Conservation (phyloP, 106 monocot species). For the Iris macrosiphon region DNA sequence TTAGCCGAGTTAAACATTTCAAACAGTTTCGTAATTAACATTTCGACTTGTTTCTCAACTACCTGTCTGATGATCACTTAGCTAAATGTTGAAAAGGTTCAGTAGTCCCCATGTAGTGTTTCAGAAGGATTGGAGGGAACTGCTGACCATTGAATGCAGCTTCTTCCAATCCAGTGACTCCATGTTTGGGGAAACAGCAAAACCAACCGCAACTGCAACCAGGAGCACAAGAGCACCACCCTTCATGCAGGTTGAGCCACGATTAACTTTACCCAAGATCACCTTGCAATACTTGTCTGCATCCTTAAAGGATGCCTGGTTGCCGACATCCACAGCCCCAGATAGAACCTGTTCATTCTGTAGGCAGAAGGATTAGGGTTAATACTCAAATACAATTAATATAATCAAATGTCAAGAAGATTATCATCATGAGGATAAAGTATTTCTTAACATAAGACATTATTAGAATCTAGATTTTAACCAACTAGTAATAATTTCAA, state of each 20-base stretch:
- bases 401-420: no score
- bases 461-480: no score
- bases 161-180: conserved; percentile 36
- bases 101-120: background rate
- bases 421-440: no score
- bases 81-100: background rate
- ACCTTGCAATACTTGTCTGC: conserved; percentile 74
- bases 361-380: no score
- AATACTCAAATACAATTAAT: no score
- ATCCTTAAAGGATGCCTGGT: conserved; percentile 32
- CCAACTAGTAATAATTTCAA: no score
- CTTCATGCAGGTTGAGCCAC: conserved; percentile 36
- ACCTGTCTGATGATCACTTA: background rate
- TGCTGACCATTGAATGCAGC: conserved; percentile 21
- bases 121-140: conserved; percentile 18
- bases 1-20: background rate
- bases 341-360: conserved; percentile 57
- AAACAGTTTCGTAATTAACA: background rate
- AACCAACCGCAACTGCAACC: conserved; percentile 23
- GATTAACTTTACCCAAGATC: conserved; percentile 38
- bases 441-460: no score
- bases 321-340: conserved; percentile 9
- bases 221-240: conserved; percentile 13
- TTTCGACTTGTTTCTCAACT: background rate
- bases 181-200: conserved; percentile 17